Base-by-base conservation (phyloP, 2,329 filamentous ascomycete species). In the Nemania bipapillata region DNA sequence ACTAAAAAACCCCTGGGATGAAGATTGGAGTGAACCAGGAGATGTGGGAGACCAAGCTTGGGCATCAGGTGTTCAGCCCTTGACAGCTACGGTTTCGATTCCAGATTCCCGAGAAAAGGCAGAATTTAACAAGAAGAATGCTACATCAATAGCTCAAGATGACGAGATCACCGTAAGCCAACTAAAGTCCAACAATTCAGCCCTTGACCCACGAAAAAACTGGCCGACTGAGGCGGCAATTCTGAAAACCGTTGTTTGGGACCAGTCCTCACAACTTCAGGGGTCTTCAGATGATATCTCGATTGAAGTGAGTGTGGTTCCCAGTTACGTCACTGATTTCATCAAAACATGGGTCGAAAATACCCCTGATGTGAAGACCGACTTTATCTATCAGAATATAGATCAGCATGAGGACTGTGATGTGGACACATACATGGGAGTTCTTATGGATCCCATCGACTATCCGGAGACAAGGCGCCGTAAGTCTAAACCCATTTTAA, bases 351-450 rank as follows among this genome's bases (percentile, higher is more conserved):
- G 75, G 75, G 35, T 57, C 9, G n/a, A 53, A 17, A 22, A 9
- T 30, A 64, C 71, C 6, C 70, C 65, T 47, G 28, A 59, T 1
- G 17, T 73, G 8, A 24, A 56, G 17, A 53, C 68, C 60, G 12
- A 79, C 63, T 65, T 83, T 76, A 20, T 79, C 70, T 20, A 77
- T 75, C 3, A 78, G 74, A 1, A 79, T 30, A 60, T 80, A 75
- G 2, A 77, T 30, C 9, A 79, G 42, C 65, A 81, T 75, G 57
- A 77, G 65, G 28, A 59, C n/a, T 71, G 73, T 22, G 83, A 83
- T 20, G 73, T 86, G 2, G 73, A 85, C 56, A 75, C 83, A 0
- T 22, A 52, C 1, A 80, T 75, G 0, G 83, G 83, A 3, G 8
- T 61, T 3, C 70, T 84, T 4, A 35, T 83, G 17, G 49, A 72